phyloP scores from a whole-genome alignment of 108 stramenopile genomes.

The Fistulifera solaris region DNA sequence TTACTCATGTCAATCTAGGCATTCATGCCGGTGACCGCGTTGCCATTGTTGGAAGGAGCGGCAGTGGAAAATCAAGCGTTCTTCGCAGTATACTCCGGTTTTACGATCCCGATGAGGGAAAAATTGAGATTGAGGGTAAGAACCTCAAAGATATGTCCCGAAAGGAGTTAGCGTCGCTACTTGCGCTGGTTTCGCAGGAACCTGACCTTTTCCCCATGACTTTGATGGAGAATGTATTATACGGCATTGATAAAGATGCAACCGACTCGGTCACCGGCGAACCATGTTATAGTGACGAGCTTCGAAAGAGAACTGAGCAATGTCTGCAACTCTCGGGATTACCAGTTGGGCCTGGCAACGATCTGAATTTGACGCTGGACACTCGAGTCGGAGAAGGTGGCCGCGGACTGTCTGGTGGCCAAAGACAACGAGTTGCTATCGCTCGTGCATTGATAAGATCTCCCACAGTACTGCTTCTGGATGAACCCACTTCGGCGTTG shows the following conservation, averaged over 20 bases:
- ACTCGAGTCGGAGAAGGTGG: constrained; percentile 92
- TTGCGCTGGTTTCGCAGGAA: constrained; percentile 88
- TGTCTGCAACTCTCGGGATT: constrained; percentile 55
- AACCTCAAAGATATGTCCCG: constrained; percentile 67
- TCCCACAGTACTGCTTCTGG: constrained; percentile 81
- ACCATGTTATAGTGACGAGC: constrained; percentile 49
- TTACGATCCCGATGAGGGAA: constrained; percentile 87
- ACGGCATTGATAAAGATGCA: constrained; percentile 71
- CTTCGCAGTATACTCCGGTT: constrained; percentile 81
- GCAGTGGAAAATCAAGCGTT: constrained; percentile 89
- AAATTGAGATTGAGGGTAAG: constrained; percentile 63
- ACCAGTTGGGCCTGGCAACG: constrained; percentile 60
- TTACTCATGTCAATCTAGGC: constrained; percentile 48
- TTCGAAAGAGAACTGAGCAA: constrained; percentile 37
- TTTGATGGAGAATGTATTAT: constrained; percentile 85
- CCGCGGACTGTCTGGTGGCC: constrained; percentile 84
- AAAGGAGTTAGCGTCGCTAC: constrained; percentile 50
- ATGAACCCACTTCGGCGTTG: constrained; percentile 81
- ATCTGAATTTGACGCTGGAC: constrained; percentile 71
- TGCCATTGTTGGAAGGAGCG: constrained; percentile 88
- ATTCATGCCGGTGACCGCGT: constrained; percentile 85
- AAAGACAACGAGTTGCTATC: constrained; percentile 84
- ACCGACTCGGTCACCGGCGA: constrained; percentile 52
- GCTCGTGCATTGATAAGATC: constrained; percentile 85
- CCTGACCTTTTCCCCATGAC: constrained; percentile 86